Evolutionary conservation across 495 filamentous ascomycete species (phyloP).

Genomic region (Neurospora sublineolata): DNA sequence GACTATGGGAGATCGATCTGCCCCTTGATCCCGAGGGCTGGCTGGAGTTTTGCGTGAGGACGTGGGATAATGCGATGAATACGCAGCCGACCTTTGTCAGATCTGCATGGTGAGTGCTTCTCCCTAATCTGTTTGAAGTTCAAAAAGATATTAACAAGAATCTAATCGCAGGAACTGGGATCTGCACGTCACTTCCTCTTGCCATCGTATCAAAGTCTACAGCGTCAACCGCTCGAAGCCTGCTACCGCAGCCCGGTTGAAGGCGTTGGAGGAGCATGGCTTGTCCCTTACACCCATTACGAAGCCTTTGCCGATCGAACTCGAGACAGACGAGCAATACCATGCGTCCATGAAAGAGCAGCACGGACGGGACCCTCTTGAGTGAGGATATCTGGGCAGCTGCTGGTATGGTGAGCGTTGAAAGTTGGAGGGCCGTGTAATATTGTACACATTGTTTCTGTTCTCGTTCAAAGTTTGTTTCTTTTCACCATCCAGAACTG

Average conservation of each 20-base stretch:
- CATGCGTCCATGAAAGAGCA: slow-evolving; percentile 31
- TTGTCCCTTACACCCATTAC: slow-evolving; percentile 42
- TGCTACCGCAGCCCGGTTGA: slow-evolving; percentile 37
- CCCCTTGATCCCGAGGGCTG: slow-evolving; percentile 49
- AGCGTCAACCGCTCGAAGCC: slow-evolving; percentile 45
- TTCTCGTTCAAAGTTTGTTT: too few species aligned
- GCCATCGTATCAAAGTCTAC: slow-evolving; percentile 52
- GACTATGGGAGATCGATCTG: slow-evolving; percentile 40
- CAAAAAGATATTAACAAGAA: not conserved
- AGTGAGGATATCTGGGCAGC: not conserved
- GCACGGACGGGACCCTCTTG: slow-evolving; percentile 34
- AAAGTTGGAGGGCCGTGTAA: not conserved
- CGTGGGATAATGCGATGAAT: slow-evolving; percentile 50
- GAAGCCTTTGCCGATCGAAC: slow-evolving; percentile 31
- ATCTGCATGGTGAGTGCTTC: slow-evolving; percentile 21
- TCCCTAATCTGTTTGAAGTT: not conserved
- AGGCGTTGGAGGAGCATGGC: slow-evolving; percentile 35
- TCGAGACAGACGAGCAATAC: slow-evolving; percentile 38
- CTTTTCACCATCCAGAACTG: not conserved
- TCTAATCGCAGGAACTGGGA: slow-evolving; percentile 40
- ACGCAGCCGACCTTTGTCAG: slow-evolving; percentile 23
- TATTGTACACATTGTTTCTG: too few species aligned
- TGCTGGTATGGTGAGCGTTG: not conserved
- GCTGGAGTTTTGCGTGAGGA: slow-evolving; percentile 44
- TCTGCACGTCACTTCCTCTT: slow-evolving; percentile 54